A percentile compares a stretch with the other conserved stretches of the same genome.
Evolutionary conservation across 164 flowering plant genomes (phyloP).

Genomic region (Paratinospora sagittata): DNA sequence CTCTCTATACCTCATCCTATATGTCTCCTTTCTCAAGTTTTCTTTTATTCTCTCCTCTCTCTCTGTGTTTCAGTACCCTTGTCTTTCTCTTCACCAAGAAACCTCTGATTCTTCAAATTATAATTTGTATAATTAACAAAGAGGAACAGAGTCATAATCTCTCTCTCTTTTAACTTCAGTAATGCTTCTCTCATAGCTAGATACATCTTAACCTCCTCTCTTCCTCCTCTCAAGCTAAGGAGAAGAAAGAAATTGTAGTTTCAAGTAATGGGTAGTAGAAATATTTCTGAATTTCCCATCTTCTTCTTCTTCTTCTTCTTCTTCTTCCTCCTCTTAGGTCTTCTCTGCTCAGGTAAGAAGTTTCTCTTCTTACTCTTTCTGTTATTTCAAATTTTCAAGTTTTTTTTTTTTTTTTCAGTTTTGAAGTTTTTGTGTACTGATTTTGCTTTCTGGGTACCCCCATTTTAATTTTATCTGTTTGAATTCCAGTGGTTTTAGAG

Average conservation of each 20-base stretch:
- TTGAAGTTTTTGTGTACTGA: too few species aligned
- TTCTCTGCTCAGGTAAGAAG: conserved; percentile 44
- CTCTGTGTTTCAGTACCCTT: not conserved
- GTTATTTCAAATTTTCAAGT: not conserved
- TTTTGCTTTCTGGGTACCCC: conserved; percentile 2
- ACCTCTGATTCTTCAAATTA: conserved; percentile 40
- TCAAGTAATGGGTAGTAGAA: conserved; percentile 29
- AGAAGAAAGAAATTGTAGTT: conserved; percentile 10
- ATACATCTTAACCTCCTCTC: conserved; percentile 11
- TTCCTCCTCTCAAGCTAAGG: conserved; percentile 6
- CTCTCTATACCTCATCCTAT: conserved; percentile 31
- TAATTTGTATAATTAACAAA: conserved; percentile 25
- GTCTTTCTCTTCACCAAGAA: conserved; percentile 36
- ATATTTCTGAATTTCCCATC: conserved; percentile 14
- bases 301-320: conserved; percentile 32
- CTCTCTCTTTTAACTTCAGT: conserved; percentile 29
- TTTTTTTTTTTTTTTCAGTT: not conserved
- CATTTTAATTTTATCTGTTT: not conserved
- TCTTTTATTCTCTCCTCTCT: conserved; percentile 26
- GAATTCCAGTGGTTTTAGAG: not conserved
- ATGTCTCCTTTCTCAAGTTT: conserved; percentile 45
- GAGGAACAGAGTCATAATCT: conserved; percentile 19
- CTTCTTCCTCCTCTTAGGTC: conserved; percentile 19
- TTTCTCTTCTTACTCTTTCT: not conserved
- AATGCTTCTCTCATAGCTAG: conserved; percentile 19